These are phyloP conservation scores for Hypomontagnella submonticulosa DNA, from an alignment of 495 filamentous ascomycete genomes.

Conservation along the genomic window DNA sequence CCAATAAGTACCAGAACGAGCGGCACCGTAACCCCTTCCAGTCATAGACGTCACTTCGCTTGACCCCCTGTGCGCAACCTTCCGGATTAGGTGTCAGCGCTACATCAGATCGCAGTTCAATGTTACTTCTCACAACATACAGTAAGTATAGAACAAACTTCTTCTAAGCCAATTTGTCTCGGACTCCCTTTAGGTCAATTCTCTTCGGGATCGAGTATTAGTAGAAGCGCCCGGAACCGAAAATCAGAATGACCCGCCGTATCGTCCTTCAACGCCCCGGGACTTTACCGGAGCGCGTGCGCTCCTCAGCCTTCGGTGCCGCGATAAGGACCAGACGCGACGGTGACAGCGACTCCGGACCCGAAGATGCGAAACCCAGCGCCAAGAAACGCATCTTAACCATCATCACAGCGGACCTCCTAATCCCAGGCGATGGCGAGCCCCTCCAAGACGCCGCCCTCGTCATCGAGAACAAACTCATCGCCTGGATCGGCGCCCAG, in stretches of 20 bases:
- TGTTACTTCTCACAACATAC: conserved; percentile 5
- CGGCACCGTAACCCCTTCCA: too few species aligned
- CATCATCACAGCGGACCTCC: conserved; percentile 52
- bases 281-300: conserved; percentile 27
- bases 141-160: too few species aligned
- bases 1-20: too few species aligned
- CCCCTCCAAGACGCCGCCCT: conserved; percentile 54
- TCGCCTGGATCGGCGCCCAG: conserved; percentile 56
- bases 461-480: conserved; percentile 54
- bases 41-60: too few species aligned
- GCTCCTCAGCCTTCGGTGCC: conserved; percentile 47
- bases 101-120: conserved; percentile 2
- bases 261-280: conserved; percentile 16
- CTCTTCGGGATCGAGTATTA: too few species aligned
- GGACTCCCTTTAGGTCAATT: too few species aligned
- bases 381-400: conserved; percentile 36
- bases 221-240: background rate
- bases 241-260: conserved; percentile 30
- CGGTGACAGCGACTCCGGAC: background rate
- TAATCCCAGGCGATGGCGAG: conserved; percentile 59
- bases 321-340: conserved; percentile 32
- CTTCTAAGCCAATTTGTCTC: too few species aligned
- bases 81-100: conserved; percentile 20
- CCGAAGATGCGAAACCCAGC: background rate
- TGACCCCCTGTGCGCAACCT: background rate